These are phyloP conservation scores for Russula dissimulans DNA, from an alignment of 768 basidiomycete species.

Conservation along the genomic window DNA sequence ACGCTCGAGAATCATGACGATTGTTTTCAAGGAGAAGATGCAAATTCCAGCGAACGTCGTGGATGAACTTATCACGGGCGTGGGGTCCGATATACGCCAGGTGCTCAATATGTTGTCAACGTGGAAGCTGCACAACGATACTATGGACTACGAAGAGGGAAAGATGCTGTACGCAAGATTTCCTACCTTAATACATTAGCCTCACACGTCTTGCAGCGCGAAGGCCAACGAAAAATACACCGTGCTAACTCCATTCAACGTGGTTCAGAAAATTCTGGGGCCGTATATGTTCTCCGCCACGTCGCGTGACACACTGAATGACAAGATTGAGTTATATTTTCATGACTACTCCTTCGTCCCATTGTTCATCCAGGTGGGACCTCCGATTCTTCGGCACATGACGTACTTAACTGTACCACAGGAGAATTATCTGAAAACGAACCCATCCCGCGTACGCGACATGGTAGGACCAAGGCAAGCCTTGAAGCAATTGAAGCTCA, in stretches of 20 bases:
- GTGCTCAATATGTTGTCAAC: constrained; percentile 98
- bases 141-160: constrained; percentile 87
- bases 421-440: constrained; percentile 93
- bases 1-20: constrained; percentile 80
- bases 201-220: constrained; percentile 25
- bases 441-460: constrained; percentile 53
- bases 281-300: constrained; percentile 86
- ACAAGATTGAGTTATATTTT: constrained; percentile 96
- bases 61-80: constrained; percentile 81
- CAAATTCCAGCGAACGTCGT: constrained; percentile 85
- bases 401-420: constrained; percentile 23
- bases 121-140: constrained; percentile 75
- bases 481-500: constrained; percentile 68
- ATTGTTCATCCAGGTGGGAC: constrained; percentile 82
- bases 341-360: constrained; percentile 94
- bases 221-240: constrained; percentile 90
- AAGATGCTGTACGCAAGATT: constrained; percentile 68
- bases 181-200: background rate
- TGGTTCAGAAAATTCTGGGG: constrained; percentile 81
- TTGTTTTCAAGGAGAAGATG: constrained; percentile 90
- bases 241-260: constrained; percentile 85
- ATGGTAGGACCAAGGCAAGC: constrained; percentile 52
- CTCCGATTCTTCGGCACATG: background rate
- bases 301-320: constrained; percentile 68
- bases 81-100: constrained; percentile 95